Percentiles rank a stretch among this genome's conserved stretches.
These are phyloP conservation scores for Sungouiozyma intestinalis DNA, from an alignment of 805 yeast species.

Conservation along the genomic window DNA sequence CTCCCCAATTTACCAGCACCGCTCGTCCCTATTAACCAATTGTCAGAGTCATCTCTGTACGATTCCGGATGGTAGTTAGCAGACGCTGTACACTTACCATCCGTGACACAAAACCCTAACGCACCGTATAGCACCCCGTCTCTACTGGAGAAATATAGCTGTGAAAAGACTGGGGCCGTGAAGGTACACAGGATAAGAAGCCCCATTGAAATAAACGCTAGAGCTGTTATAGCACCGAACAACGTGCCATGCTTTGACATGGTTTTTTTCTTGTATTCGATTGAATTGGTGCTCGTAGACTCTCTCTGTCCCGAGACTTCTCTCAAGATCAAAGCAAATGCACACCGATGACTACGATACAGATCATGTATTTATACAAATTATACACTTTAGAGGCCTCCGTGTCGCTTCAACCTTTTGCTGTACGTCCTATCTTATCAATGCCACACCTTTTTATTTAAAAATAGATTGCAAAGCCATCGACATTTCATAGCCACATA, in stretches of 20 bases:
- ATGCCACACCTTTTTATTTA: neutral
- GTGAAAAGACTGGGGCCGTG: slow-evolving; percentile 46
- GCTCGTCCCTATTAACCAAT: slow-evolving; percentile 39
- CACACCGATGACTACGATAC: no score
- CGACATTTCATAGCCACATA: neutral
- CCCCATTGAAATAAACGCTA: slow-evolving; percentile 47
- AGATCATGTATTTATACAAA: neutral
- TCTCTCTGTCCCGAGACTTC: no score
- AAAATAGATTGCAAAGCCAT: neutral
- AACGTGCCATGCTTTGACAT: slow-evolving; percentile 9
- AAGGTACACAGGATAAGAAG: slow-evolving; percentile 51
- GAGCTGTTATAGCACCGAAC: slow-evolving; percentile 33
- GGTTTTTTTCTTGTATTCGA: no score
- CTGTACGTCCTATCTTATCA: no score
- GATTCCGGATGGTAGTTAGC: slow-evolving; percentile 35
- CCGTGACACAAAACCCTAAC: slow-evolving; percentile 49
- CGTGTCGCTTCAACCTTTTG: no score
- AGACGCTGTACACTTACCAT: slow-evolving; percentile 28
- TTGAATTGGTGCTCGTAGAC: no score
- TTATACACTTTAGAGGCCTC: neutral
- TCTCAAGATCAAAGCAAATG: no score
- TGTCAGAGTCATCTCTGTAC: slow-evolving; percentile 24
- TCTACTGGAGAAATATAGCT: slow-evolving; percentile 41
- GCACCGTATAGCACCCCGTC: slow-evolving; percentile 44
- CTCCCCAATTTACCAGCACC: slow-evolving; percentile 45